Percentiles rank a stretch among this genome's conserved stretches.
Evolutionary conservation across 2,329 filamentous ascomycete genomes (phyloP).

Genomic region (Fusarium luffae): DNA sequence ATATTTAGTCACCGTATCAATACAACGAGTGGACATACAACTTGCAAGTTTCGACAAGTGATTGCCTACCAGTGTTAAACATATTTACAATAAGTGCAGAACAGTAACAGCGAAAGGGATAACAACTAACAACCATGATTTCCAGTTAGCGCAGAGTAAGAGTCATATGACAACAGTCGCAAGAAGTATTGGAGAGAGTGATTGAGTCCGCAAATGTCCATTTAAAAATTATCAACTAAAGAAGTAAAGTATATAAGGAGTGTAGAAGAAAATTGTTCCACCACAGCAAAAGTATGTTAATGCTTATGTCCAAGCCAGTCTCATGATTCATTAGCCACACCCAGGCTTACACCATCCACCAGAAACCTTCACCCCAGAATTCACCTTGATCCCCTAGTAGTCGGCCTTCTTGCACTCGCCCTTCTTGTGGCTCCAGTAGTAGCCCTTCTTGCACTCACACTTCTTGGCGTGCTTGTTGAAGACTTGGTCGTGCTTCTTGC

Average conservation of each 20-base stretch:
- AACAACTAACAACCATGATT: neutral
- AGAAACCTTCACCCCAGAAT: neutral
- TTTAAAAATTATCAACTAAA: constrained; percentile 36
- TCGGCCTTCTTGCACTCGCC: constrained; percentile 31
- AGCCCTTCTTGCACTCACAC: constrained; percentile 32
- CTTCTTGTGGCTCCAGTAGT: constrained; percentile 25
- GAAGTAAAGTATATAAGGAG: constrained; percentile 36
- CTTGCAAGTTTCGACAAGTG: neutral
- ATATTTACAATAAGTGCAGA: neutral
- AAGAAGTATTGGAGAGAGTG: too few species aligned
- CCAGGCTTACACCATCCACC: neutral
- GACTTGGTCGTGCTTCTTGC: constrained; percentile 32
- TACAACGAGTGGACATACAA: neutral
- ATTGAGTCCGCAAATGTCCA: constrained; percentile 14
- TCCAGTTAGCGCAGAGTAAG: too few species aligned
- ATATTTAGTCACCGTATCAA: constrained; percentile 26
- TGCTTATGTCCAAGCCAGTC: constrained; percentile 14
- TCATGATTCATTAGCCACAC: constrained; percentile 10
- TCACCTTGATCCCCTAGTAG: neutral
- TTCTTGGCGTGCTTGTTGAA: constrained; percentile 29
- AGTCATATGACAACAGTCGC: neutral
- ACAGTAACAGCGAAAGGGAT: too few species aligned
- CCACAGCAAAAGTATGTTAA: constrained; percentile 7
- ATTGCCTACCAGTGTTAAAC: too few species aligned
- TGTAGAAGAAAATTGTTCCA: constrained; percentile 26